phyloP scores from a whole-genome alignment of 139 green algal species.

The Yamagishiella unicocca region DNA sequence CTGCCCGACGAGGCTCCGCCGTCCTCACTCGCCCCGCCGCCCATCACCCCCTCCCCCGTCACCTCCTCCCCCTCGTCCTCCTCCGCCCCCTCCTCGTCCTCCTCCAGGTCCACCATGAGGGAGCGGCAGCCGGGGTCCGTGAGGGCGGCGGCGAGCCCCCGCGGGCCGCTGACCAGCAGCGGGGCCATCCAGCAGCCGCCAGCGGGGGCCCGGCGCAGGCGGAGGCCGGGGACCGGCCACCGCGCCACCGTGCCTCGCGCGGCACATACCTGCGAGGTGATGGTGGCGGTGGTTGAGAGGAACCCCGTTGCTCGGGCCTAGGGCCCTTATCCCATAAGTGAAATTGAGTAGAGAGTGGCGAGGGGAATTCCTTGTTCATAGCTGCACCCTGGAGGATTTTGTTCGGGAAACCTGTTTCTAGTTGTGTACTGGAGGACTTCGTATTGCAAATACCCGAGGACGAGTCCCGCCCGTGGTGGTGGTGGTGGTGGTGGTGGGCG shows the following conservation, averaged over 20 bases:
- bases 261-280: slow-evolving; percentile 2
- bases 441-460: too few species aligned
- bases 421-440: too few species aligned
- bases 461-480: too few species aligned
- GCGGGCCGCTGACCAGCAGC: slow-evolving; percentile 35
- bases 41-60: not conserved
- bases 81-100: slow-evolving; percentile 56
- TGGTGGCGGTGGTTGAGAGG: too few species aligned
- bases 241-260: not conserved
- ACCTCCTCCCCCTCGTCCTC: slow-evolving; percentile 34
- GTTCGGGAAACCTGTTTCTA: too few species aligned
- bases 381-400: too few species aligned
- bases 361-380: not conserved
- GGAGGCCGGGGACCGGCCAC: slow-evolving; percentile 14
- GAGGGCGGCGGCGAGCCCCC: slow-evolving; percentile 48
- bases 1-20: too few species aligned
- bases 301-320: too few species aligned
- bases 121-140: not conserved
- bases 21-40: not conserved
- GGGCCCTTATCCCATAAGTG: too few species aligned
- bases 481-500: too few species aligned
- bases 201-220: not conserved
- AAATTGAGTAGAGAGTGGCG: not conserved
- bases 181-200: slow-evolving; percentile 10
- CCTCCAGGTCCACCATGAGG: slow-evolving; percentile 52